Percentiles rank a stretch among this genome's conserved stretches.
These are phyloP conservation scores for Trypanosoma lewisi DNA, from an alignment of 208 protist species.

Conservation along the genomic window DNA sequence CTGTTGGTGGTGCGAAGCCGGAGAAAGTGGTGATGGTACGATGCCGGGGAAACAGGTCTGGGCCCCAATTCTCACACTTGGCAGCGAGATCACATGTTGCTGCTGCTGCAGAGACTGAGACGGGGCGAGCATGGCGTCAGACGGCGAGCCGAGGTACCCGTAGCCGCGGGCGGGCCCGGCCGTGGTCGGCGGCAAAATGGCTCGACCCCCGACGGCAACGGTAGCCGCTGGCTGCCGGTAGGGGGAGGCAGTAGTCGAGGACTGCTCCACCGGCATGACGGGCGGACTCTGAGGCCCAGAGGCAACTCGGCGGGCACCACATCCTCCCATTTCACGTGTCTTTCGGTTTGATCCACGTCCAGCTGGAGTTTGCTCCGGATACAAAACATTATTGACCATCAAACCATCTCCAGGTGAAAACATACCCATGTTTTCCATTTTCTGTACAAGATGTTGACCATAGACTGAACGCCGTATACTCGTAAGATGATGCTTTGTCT, in stretches of 20 bases:
- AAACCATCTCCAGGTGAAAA: slow-evolving; percentile 26
- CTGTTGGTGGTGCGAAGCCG: neutral
- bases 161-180: slow-evolving; percentile 15
- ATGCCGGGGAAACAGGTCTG: slow-evolving; percentile 27
- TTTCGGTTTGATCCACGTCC: slow-evolving; percentile 26
- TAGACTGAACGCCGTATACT: slow-evolving; percentile 61
- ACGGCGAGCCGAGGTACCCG: slow-evolving; percentile 14
- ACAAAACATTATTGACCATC: slow-evolving; percentile 6
- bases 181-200: slow-evolving; percentile 2
- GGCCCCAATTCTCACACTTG: slow-evolving; percentile 21
- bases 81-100: slow-evolving; percentile 13
- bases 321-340: neutral
- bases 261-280: neutral
- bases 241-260: neutral
- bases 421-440: slow-evolving; percentile 68
- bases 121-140: slow-evolving; percentile 6
- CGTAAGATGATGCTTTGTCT: slow-evolving; percentile 45
- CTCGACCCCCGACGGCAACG: slow-evolving; percentile 6
- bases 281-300: neutral
- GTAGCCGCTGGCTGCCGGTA: slow-evolving; percentile 3
- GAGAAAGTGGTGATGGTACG: slow-evolving; percentile 7
- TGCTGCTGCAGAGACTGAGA: slow-evolving; percentile 15
- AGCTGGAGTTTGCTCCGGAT: neutral
- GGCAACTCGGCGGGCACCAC: neutral
- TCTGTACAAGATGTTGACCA: slow-evolving; percentile 72